These are phyloP conservation scores for Alternaria conjuncta DNA, from an alignment of 2,329 filamentous ascomycete species.

Conservation along the genomic window DNA sequence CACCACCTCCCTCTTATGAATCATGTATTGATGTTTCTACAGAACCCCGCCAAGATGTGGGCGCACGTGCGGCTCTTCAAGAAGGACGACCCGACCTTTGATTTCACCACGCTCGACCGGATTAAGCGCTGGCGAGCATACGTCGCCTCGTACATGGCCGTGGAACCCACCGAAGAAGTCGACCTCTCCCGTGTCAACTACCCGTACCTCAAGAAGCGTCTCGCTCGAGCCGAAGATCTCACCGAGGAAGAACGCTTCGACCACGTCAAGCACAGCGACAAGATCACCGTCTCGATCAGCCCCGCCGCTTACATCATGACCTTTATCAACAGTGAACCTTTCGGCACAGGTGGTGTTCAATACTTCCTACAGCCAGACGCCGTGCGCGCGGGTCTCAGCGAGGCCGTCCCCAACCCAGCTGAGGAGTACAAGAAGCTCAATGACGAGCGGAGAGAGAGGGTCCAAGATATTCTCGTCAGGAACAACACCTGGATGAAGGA, in stretches of 20 bases:
- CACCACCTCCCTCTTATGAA: neutral
- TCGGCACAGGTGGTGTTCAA: constrained; percentile 44
- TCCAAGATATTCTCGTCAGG: constrained; percentile 51
- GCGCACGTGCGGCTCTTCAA: constrained; percentile 84
- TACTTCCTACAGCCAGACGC: constrained; percentile 49
- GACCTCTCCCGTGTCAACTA: constrained; percentile 40
- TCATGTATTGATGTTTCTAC: constrained; percentile 31
- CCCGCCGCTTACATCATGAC: constrained; percentile 52
- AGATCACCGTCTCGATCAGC: constrained; percentile 53
- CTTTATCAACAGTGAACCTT: constrained; percentile 51
- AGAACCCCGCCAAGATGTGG: constrained; percentile 69
- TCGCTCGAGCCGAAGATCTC: constrained; percentile 44
- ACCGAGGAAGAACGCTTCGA: constrained; percentile 41
- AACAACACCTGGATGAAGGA: constrained; percentile 57
- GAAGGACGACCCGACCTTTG: constrained; percentile 79
- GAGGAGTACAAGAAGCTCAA: constrained; percentile 40
- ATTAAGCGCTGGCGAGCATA: constrained; percentile 89
- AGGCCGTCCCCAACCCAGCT: constrained; percentile 42
- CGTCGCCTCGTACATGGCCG: constrained; percentile 86
- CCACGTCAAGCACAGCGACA: constrained; percentile 47
- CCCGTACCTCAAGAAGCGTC: constrained; percentile 52
- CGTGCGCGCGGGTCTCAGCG: constrained; percentile 43
- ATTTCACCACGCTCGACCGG: constrained; percentile 70
- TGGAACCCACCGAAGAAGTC: constrained; percentile 74
- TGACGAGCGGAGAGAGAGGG: constrained; percentile 43